A percentile compares a stretch with the other conserved stretches of the same genome.
Evolutionary conservation across 2,329 filamentous ascomycete species (phyloP).

Genomic region (Colletotrichum sp.): DNA sequence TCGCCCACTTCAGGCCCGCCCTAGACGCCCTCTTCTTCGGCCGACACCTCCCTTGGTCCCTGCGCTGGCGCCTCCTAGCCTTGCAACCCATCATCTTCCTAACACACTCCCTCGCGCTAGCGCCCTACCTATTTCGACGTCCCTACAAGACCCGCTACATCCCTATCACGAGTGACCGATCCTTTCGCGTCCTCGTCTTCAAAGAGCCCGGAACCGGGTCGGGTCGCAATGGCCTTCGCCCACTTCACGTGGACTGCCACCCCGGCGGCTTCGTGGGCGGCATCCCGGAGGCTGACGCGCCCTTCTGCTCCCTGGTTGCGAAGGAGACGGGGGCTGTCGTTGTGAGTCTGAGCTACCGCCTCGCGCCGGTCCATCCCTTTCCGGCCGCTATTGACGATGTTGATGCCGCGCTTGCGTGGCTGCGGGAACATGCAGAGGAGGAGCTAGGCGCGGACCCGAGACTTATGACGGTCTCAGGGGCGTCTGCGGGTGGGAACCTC

Average conservation of each 20-base stretch:
- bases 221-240: constrained; percentile 29
- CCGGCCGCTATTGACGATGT: constrained; percentile 53
- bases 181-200: constrained; percentile 40
- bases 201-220: constrained; percentile 23
- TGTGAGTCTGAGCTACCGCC: constrained; percentile 55
- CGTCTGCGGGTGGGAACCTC: constrained; percentile 49
- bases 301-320: constrained; percentile 38
- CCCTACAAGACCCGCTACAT: constrained; percentile 39
- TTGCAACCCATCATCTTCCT: constrained; percentile 46
- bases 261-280: constrained; percentile 49
- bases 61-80: constrained; percentile 48
- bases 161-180: constrained; percentile 28
- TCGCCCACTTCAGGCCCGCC: constrained; percentile 28
- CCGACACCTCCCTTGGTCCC: constrained; percentile 37
- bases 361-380: constrained; percentile 56
- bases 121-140: constrained; percentile 39
- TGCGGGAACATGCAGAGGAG: constrained; percentile 40
- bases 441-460: constrained; percentile 41
- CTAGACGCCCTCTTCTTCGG: constrained; percentile 39
- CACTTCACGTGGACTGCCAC: constrained; percentile 50
- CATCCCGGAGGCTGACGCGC: constrained; percentile 41
- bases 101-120: constrained; percentile 38
- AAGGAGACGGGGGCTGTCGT: constrained; percentile 47
- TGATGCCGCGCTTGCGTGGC: constrained; percentile 45
- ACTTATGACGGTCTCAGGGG: constrained; percentile 47